phyloP scores from a whole-genome alignment of 148 eudicot species.

The Diospyros kaki region DNA sequence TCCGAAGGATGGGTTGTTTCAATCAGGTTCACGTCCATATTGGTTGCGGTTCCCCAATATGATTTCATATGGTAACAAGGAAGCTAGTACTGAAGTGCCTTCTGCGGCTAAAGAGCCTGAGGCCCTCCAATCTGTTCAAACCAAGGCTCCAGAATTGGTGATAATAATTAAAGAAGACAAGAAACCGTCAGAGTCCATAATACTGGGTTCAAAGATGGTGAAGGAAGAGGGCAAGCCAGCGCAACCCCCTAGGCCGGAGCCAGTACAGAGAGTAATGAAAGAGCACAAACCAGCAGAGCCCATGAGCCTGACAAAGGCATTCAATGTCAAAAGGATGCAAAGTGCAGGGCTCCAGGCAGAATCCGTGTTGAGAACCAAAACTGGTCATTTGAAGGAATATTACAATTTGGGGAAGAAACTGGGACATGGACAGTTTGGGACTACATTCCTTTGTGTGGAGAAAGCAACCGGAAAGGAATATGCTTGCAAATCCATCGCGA shows the following conservation, averaged over 20 bases:
- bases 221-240: constrained; percentile 9
- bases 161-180: constrained; percentile 21
- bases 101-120: constrained; percentile 6
- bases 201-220: constrained; percentile 6
- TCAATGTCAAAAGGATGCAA: constrained; percentile 36
- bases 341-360: constrained; percentile 60
- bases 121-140: constrained; percentile 20
- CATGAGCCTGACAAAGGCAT: constrained; percentile 21
- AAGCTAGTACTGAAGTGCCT: constrained; percentile 8
- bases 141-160: constrained; percentile 45
- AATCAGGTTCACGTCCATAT: background rate
- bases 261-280: constrained; percentile 1
- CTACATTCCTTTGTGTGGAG: constrained; percentile 41
- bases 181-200: constrained; percentile 10
- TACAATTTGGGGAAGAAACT: constrained; percentile 57
- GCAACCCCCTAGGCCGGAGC: constrained; percentile 8
- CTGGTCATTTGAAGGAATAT: constrained; percentile 49
- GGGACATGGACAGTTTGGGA: constrained; percentile 42
- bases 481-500: constrained; percentile 73
- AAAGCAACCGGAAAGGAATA: constrained; percentile 42
- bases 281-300: constrained; percentile 5
- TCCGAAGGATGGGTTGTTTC: constrained; percentile 22
- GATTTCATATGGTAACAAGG: constrained; percentile 11
- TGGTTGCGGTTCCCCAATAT: constrained; percentile 25
- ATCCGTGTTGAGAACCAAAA: constrained; percentile 50